A percentile compares a stretch with the other conserved stretches of the same genome.
Conservation (phyloP, 2,329 filamentous ascomycete species). For the Fusarium euwallaceae region DNA sequence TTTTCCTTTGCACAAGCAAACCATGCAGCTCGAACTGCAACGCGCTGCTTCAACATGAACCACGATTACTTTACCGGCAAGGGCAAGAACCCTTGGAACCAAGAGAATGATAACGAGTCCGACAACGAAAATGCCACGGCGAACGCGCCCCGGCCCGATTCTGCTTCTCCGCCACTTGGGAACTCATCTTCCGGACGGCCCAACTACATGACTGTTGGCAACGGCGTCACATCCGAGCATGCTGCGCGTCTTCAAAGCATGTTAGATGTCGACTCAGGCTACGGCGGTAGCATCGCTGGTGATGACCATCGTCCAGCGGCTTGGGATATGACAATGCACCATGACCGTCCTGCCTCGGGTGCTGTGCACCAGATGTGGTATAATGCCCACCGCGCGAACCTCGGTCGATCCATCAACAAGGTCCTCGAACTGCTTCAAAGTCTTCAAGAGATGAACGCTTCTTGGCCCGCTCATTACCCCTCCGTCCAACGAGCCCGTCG, state of each 20-base stretch:
- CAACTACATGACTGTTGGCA: constrained; percentile 90
- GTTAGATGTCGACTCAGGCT: constrained; percentile 90
- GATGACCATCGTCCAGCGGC: constrained; percentile 66
- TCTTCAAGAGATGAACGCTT: constrained; percentile 88
- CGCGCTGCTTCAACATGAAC: constrained; percentile 64
- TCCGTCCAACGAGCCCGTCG: constrained; percentile 76
- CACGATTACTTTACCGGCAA: constrained; percentile 70
- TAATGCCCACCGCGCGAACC: constrained; percentile 88
- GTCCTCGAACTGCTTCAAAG: constrained; percentile 87
- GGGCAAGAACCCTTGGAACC: constrained; percentile 61
- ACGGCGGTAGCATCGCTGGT: constrained; percentile 82
- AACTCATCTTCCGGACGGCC: constrained; percentile 57
- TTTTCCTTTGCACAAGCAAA: constrained; percentile 29
- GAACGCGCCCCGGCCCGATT: constrained; percentile 44
- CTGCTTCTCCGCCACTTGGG: constrained; percentile 43
- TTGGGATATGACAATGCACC: constrained; percentile 60
- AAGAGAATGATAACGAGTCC: constrained; percentile 45
- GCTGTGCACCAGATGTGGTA: constrained; percentile 95
- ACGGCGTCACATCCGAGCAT: constrained; percentile 83
- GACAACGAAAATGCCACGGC: constrained; percentile 40
- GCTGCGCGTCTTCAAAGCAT: constrained; percentile 84
- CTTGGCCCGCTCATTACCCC: constrained; percentile 96
- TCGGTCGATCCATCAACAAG: constrained; percentile 88
- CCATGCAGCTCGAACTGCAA: constrained; percentile 51
- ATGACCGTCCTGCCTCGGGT: constrained; percentile 71